phyloP scores from a whole-genome alignment of 2,329 filamentous ascomycete species.

The Aureobasidium uvarum region DNA sequence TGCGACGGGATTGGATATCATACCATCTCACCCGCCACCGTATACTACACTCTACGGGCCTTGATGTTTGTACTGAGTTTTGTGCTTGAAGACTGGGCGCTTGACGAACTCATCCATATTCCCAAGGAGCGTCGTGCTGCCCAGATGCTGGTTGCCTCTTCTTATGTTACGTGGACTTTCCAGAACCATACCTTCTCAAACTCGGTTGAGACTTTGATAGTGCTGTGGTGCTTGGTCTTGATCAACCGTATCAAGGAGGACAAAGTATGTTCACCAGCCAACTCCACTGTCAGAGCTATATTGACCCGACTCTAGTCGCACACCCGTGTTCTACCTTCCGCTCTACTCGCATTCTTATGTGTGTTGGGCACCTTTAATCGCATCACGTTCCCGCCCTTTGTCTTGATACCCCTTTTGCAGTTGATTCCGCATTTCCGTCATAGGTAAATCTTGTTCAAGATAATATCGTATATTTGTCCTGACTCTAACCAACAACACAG shows the following conservation, averaged over 20 bases:
- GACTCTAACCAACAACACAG: conserved; percentile 38
- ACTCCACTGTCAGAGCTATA: not conserved
- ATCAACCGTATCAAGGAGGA: conserved; percentile 80
- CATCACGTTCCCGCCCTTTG: conserved; percentile 93
- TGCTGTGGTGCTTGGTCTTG: conserved; percentile 90
- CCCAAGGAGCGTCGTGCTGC: conserved; percentile 69
- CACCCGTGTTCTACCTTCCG: conserved; percentile 72
- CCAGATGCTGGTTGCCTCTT: conserved; percentile 84
- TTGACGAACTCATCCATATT: conserved; percentile 83
- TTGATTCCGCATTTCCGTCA: conserved; percentile 81
- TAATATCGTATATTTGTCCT: not conserved
- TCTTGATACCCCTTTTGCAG: conserved; percentile 77
- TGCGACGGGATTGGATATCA: conserved; percentile 82
- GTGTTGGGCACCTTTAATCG: conserved; percentile 93
- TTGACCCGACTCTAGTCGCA: conserved; percentile 55
- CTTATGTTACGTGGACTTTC: conserved; percentile 98
- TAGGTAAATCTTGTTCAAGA: conserved; percentile 59
- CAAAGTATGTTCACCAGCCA: conserved; percentile 55
- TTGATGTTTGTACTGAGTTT: conserved; percentile 96
- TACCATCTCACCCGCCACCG: conserved; percentile 75
- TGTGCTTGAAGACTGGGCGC: conserved; percentile 95
- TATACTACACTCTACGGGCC: conserved; percentile 84
- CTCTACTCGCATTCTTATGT: conserved; percentile 73
- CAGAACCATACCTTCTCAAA: conserved; percentile 99
- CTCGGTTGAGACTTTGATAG: conserved; percentile 87